A percentile compares a stretch with the other conserved stretches of the same genome.
phyloP scores from a whole-genome alignment of 164 flowering plant genomes.

The Vitis amurensis region DNA sequence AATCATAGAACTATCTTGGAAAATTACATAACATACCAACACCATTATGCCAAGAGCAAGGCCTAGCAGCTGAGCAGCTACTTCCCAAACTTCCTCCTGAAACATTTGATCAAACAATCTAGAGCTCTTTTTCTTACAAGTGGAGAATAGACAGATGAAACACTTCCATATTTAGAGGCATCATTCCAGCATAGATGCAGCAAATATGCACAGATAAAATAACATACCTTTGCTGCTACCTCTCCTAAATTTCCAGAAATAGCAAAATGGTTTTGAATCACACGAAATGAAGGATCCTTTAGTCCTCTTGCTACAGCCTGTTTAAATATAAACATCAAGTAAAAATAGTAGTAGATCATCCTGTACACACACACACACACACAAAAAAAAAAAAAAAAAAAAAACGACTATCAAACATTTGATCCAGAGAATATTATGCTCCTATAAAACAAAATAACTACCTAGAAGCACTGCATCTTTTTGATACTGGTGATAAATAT shows the following conservation, averaged over 20 bases:
- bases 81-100: constrained; percentile 99
- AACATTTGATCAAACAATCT: constrained; percentile 13
- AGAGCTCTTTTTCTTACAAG: too few relatives aligned
- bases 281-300: constrained; percentile 92
- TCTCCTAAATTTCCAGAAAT: constrained; percentile 86
- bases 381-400: too few relatives aligned
- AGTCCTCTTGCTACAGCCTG: constrained; percentile 95
- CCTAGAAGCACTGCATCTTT: not conserved
- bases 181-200: too few relatives aligned
- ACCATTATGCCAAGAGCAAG: constrained; percentile 76
- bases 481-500: not conserved
- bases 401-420: too few relatives aligned
- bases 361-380: too few relatives aligned
- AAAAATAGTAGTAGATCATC: not conserved
- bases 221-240: constrained; percentile 84
- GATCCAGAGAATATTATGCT: not conserved
- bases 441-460: not conserved
- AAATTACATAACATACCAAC: constrained; percentile 44
- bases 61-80: constrained; percentile 87
- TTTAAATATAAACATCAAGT: constrained; percentile 3
- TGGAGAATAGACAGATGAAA: too few relatives aligned
- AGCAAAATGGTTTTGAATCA: constrained; percentile 94
- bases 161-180: too few relatives aligned
- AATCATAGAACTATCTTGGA: not conserved
- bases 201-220: too few relatives aligned